These are phyloP conservation scores for Naematelia aurantialba DNA, from an alignment of 768 basidiomycete species.

Conservation along the genomic window DNA sequence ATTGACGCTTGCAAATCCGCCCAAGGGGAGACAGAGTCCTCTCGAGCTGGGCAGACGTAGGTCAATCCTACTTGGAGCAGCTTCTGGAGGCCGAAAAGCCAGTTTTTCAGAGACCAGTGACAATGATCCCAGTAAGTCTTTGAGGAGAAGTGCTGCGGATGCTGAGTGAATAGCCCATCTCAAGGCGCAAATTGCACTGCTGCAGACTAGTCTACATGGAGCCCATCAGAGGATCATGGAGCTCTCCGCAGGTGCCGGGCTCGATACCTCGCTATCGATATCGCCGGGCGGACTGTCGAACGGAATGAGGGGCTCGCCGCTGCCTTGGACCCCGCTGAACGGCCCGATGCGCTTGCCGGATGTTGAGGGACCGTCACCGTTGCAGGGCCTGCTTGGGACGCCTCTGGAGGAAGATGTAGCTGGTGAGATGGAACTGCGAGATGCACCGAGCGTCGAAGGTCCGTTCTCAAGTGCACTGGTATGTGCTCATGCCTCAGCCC, in stretches of 20 bases:
- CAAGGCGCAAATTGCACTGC: conserved; percentile 2
- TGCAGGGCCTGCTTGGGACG: background rate
- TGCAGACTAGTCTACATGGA: conserved; percentile 14
- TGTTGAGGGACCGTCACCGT: background rate
- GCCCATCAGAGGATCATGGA: conserved; percentile 22
- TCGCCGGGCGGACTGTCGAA: background rate
- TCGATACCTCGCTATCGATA: background rate
- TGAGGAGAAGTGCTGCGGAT: background rate
- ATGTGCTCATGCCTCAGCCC: background rate
- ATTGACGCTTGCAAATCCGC: conserved; percentile 1
- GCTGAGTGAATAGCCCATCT: conserved; percentile 5
- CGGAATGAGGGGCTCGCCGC: background rate
- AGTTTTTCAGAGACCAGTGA: conserved; percentile 9
- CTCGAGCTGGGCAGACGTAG: background rate
- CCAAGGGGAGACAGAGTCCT: conserved; percentile 8
- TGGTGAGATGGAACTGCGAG: background rate
- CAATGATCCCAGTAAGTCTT: conserved; percentile 16
- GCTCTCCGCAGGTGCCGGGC: conserved; percentile 1
- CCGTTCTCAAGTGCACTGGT: background rate
- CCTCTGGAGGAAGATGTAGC: background rate
- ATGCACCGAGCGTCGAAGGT: background rate
- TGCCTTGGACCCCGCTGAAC: background rate
- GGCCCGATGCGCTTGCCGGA: background rate
- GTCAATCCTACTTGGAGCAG: background rate
- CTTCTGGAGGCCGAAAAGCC: conserved; percentile 8